phyloP scores from a whole-genome alignment of 202 grass and related monocot species.

The Cymbopogon flexuosus region DNA sequence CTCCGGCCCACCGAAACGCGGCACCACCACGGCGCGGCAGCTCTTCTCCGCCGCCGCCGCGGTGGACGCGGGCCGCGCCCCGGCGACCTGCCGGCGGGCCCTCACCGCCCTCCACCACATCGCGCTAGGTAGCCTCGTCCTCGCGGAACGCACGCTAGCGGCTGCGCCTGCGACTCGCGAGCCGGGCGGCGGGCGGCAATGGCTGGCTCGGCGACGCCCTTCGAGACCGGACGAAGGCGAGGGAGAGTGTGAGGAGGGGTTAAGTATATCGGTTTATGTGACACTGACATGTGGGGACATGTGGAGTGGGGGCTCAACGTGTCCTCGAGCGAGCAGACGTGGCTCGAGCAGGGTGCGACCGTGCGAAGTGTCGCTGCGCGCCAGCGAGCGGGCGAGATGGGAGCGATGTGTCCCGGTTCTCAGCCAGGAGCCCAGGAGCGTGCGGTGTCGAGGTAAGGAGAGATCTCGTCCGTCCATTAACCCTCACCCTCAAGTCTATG shows the following conservation, averaged over 20 bases:
- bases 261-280: constrained; percentile 2
- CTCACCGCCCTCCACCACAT: constrained; percentile 54
- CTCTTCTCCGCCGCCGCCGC: constrained; percentile 34
- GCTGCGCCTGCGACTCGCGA: not conserved
- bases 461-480: not conserved
- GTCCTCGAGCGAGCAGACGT: constrained; percentile 32
- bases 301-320: constrained; percentile 7
- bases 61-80: constrained; percentile 40
- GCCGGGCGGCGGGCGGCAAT: not conserved
- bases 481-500: too few species aligned
- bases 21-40: constrained; percentile 78
- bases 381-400: constrained; percentile 28
- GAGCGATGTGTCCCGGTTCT: constrained; percentile 51
- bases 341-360: constrained; percentile 23
- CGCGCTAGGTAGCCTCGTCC: not conserved
- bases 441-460: not conserved
- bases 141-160: not conserved
- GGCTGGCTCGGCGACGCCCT: constrained; percentile 7
- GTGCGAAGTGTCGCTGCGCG: not conserved
- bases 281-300: constrained; percentile 33
- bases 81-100: constrained; percentile 25
- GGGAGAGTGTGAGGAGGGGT: not conserved
- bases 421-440: constrained; percentile 25
- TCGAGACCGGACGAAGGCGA: constrained; percentile 18
- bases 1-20: constrained; percentile 76